A percentile compares a stretch with the other conserved stretches of the same genome.
phyloP scores from a whole-genome alignment of 2,329 filamentous ascomycete genomes.

The Sporothrix variecibatus region DNA sequence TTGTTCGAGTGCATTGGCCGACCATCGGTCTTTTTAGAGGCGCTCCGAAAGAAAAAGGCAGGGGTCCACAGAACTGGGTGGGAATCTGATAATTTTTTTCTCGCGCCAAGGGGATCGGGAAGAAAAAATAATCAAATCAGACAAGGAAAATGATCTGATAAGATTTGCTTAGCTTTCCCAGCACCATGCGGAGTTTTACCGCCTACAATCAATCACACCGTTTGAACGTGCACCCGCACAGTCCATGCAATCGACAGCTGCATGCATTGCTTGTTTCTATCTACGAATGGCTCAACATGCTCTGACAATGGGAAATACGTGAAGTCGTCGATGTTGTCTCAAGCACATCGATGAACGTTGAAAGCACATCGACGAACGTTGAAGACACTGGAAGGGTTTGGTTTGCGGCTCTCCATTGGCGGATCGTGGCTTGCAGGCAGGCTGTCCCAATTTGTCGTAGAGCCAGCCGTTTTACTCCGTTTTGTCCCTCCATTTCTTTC shows the following conservation, averaged over 20 bases:
- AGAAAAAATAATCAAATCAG: background rate
- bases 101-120: background rate
- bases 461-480: background rate
- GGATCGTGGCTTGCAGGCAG: background rate
- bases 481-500: background rate
- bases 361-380: background rate
- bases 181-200: too few species aligned
- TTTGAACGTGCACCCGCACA: too few species aligned
- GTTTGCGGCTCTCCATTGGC: background rate
- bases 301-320: too few species aligned
- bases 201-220: too few species aligned
- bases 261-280: too few species aligned
- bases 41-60: background rate
- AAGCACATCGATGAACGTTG: too few species aligned
- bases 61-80: background rate
- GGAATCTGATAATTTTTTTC: background rate
- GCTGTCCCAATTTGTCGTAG: background rate
- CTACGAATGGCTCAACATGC: too few species aligned
- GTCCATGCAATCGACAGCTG: too few species aligned
- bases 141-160: constrained; percentile 6
- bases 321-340: too few species aligned
- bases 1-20: background rate
- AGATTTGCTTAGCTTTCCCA: background rate
- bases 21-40: background rate
- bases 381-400: too few species aligned